Base-by-base conservation (phyloP, 768 basidiomycete genomes). In the Coprinopsis marcescibilis region DNA sequence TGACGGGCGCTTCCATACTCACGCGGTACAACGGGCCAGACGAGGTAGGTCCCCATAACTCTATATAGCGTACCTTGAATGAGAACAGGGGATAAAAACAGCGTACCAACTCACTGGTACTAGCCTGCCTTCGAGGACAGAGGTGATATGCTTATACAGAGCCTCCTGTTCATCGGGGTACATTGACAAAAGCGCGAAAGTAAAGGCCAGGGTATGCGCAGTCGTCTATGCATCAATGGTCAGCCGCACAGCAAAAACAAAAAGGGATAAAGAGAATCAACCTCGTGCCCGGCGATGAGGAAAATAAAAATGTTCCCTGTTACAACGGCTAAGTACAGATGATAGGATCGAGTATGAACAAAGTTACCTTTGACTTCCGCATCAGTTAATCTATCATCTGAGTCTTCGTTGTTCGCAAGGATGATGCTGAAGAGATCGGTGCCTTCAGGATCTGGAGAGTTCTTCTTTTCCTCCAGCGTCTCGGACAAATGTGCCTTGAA, bases 281-380 rank as follows among this genome's bases (percentile, higher is more conserved):
- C 75, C 65, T 79, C 79, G 50, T 78, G 76, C 12, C 80, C 79
- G 27, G 80, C 81, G 11, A 81, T 54, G 14, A 80, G 55, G 43
- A 71, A 72, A 14, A 73, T 68, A 30, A 65, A 73, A 23, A 70
- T 63, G 48, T 73, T 71, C 7, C 69, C 70, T 66, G 12, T 24
- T 24, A 8, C 20, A 15, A 26, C 5, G 7, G 25, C 21, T 49
- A 29, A 24, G 32, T 26, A 8, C 3, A 44, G 41, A 52, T 14
- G 32, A 13, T 33, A 23, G 34, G 24, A 7, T 27, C 14, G 24
- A 2, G 21, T 13, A 11, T 27, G 19, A 23, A 15, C 13, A 15
- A 42, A 8, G 8, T 46, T 45, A 64, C 65, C 62, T 26, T 64
- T 62, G 1, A 79, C 52, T 50, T 75, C 74, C 24, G 57, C 58